phyloP scores from a whole-genome alignment of 306 rosid species.

The Trichosanthes truncata region DNA sequence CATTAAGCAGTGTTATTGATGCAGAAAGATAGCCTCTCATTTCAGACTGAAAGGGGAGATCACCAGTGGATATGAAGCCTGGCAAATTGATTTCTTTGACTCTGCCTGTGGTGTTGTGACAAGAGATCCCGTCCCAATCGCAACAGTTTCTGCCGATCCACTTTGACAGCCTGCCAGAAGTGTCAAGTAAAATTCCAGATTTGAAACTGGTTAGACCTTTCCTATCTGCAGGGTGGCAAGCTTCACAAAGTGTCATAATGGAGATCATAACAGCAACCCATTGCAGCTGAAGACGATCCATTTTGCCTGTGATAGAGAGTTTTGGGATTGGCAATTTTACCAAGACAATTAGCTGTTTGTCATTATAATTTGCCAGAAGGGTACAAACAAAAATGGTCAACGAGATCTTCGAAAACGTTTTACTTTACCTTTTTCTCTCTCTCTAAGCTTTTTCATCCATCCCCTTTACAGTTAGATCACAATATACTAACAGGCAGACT shows the following conservation, averaged over 20 bases:
- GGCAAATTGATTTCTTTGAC: slow-evolving; percentile 44
- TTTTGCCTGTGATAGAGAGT: not conserved
- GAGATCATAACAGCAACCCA: slow-evolving; percentile 11
- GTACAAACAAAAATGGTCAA: not conserved
- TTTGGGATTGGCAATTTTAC: not conserved
- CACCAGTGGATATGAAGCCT: slow-evolving; percentile 40
- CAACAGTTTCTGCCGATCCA: slow-evolving; percentile 51
- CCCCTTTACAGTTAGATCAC: not conserved
- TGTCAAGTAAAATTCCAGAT: slow-evolving; percentile 38
- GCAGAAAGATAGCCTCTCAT: slow-evolving; percentile 43
- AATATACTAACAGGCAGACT: not conserved
- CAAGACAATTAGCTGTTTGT: not conserved
- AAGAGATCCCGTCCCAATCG: slow-evolving; percentile 55
- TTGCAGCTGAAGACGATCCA: not conserved
- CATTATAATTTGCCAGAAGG: not conserved
- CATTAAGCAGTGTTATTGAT: slow-evolving; percentile 42
- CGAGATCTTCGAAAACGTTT: not conserved
- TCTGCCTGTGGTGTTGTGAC: slow-evolving; percentile 41
- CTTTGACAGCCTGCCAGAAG: slow-evolving; percentile 39
- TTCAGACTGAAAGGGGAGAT: slow-evolving; percentile 31
- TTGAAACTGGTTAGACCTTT: slow-evolving; percentile 51
- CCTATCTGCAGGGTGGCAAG: slow-evolving; percentile 40
- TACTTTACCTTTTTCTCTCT: not conserved
- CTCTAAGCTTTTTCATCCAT: not conserved
- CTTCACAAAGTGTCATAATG: slow-evolving; percentile 21